Percentiles rank a stretch among this genome's conserved stretches.
phyloP scores from a whole-genome alignment of 768 basidiomycete species.

The Rhizopogon roseolus region DNA sequence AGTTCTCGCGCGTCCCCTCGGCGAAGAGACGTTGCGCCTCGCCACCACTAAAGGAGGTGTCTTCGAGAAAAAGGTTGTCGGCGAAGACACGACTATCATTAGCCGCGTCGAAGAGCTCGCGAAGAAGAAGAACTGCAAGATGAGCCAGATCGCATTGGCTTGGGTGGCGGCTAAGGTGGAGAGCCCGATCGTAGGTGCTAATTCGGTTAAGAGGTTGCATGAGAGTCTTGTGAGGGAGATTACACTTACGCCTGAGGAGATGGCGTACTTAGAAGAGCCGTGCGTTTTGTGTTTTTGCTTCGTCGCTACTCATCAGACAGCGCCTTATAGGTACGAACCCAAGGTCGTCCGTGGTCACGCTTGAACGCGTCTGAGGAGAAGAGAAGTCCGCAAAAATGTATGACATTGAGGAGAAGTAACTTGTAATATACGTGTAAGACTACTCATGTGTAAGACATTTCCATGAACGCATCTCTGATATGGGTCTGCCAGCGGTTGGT shows the following conservation, averaged over 20 bases:
- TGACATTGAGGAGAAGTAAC: background rate
- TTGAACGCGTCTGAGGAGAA: background rate
- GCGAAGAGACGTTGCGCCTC: constrained; percentile 17
- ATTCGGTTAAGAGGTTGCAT: constrained; percentile 24
- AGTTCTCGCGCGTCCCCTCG: constrained; percentile 32
- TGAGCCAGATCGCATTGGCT: constrained; percentile 42
- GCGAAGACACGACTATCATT: constrained; percentile 31
- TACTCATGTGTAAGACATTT: no score
- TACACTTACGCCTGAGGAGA: constrained; percentile 24
- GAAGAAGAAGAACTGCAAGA: constrained; percentile 32
- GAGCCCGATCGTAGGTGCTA: constrained; percentile 42
- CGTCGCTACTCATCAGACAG: background rate
- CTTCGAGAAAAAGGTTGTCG: constrained; percentile 20
- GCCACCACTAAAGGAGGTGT: constrained; percentile 11
- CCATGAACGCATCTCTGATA: no score
- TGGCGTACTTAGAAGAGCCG: constrained; percentile 24
- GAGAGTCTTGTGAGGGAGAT: constrained; percentile 22
- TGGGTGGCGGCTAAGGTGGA: constrained; percentile 37
- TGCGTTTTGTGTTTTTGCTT: constrained; percentile 5
- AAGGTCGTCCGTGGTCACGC: constrained; percentile 11
- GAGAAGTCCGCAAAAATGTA: background rate
- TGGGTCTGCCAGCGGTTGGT: no score
- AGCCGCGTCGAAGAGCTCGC: constrained; percentile 37
- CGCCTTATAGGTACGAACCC: constrained; percentile 11
- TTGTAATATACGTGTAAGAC: no score